Base-by-base conservation (phyloP, 2,329 filamentous ascomycete genomes). In the Didymella lethalis region DNA sequence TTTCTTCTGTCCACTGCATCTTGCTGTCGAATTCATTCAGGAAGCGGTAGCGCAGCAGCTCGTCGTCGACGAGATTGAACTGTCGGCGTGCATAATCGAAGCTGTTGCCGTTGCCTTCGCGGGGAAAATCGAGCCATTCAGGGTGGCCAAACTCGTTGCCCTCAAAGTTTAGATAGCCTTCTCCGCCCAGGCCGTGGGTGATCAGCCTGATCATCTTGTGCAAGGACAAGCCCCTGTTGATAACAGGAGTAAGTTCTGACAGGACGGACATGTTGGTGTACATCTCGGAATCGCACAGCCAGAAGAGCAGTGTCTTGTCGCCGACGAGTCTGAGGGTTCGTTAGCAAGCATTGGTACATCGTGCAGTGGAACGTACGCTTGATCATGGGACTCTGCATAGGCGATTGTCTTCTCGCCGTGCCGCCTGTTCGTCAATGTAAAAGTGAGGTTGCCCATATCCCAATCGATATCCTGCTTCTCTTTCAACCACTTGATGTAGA, bases 401-500 rank as follows among this genome's bases (percentile, higher is more conserved):
- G 95, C 95, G 72, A 99, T 98, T 0, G 94, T 97, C 85, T 98
- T 98, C 79, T 99, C 95, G 46, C 93, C 94, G 71, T 98, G 92
- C 28, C 95, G 88, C 57, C 95, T 86, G 79, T 99, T 98, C 23
- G 91, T 96, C 59, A 99, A 81, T 0, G 93, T 97, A 80, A 90
- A 93, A 75, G 88, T 88, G 51, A 99, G 90, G 66, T 85, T 89
- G 57, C 86, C 88, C 78, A 99, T 90, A 70, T 98, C 91, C 95
- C 95, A 99, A 10, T 96, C 86, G 63, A 92, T 83, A 71, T 99
- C 95, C 72, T 90, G 85, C 76, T 92, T 88, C 80, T 99, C 95
- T 78, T 99, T 99, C 62, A 98, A 79, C 74, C 96, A 92, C 81
- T 99, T 99, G 84, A 99, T 99, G 88, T 96, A 99, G 87, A 99